phyloP scores from a whole-genome alignment of 2,329 filamentous ascomycete species.

The Hypomyces rosellus region DNA sequence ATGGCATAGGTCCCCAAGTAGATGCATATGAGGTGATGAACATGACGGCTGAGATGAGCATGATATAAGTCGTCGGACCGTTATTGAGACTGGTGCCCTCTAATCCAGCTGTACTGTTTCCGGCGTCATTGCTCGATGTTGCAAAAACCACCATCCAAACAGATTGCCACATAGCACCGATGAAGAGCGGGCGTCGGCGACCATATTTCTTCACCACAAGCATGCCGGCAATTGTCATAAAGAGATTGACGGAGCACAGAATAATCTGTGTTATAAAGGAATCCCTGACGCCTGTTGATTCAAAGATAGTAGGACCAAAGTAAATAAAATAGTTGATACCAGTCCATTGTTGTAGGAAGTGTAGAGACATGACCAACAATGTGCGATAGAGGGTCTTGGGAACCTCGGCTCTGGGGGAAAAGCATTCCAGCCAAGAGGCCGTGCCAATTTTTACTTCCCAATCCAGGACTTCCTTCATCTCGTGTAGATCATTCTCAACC shows the following conservation, averaged over 20 bases:
- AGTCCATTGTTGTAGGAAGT: conserved; percentile 63
- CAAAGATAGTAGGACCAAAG: conserved; percentile 63
- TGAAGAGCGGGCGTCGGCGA: conserved; percentile 60
- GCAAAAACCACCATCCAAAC: conserved; percentile 56
- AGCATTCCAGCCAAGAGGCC: conserved; percentile 53
- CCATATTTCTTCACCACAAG: conserved; percentile 64
- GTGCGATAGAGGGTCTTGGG: conserved; percentile 60
- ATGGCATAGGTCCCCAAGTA: conserved; percentile 65
- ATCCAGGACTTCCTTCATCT: conserved; percentile 44
- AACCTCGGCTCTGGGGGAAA: conserved; percentile 44
- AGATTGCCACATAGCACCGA: conserved; percentile 62
- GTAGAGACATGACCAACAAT: conserved; percentile 54
- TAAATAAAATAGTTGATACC: conserved; percentile 57
- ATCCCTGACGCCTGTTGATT: conserved; percentile 59
- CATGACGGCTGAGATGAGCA: conserved; percentile 68
- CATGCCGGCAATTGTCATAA: conserved; percentile 59
- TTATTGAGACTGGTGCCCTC: too few species aligned
- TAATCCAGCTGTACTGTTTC: too few species aligned
- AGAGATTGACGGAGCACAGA: conserved; percentile 61
- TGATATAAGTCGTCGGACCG: conserved; percentile 45
- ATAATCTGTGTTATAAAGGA: conserved; percentile 64
- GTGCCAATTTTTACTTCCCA: conserved; percentile 39
- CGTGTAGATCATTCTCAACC: conserved; percentile 46
- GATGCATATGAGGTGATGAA: conserved; percentile 67
- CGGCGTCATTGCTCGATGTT: background rate